These are phyloP conservation scores for Dichomitus squalens DNA, from an alignment of 1,284 basidiomycete species.

Conservation along the genomic window DNA sequence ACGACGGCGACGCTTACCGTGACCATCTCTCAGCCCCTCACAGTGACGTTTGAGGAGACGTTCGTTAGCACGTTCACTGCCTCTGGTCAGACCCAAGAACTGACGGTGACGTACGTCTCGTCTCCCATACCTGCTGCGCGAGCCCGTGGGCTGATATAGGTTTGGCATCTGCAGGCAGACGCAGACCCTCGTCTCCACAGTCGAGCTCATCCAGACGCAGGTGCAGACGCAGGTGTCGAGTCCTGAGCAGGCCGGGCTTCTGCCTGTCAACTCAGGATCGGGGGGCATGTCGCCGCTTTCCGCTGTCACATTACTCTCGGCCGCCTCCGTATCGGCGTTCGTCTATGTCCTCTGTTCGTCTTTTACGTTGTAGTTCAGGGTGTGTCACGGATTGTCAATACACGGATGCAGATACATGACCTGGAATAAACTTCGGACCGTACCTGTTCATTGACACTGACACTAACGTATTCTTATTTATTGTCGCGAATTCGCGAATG, in stretches of 20 bases:
- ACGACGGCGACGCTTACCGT: conserved; percentile 29
- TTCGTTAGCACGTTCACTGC: conserved; percentile 29
- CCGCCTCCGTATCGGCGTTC: conserved; percentile 2
- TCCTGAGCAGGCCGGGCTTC: conserved; percentile 25
- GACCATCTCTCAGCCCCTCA: conserved; percentile 29
- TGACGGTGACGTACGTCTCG: conserved; percentile 31
- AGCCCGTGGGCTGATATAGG: not conserved
- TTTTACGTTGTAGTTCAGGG: conserved; percentile 1
- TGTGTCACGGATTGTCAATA: not conserved
- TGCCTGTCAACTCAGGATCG: conserved; percentile 31
- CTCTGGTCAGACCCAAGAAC: conserved; percentile 23
- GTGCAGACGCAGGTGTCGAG: conserved; percentile 15
- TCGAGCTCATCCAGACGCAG: conserved; percentile 20
- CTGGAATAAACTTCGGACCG: not conserved
- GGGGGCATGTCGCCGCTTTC: not conserved
- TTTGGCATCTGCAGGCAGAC: conserved; percentile 12
- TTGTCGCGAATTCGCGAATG: not conserved
- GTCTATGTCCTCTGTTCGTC: conserved; percentile 1
- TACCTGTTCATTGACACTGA: not conserved
- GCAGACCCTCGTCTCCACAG: conserved; percentile 27
- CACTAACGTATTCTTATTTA: conserved; percentile 10
- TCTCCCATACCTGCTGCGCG: not conserved
- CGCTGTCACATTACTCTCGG: not conserved
- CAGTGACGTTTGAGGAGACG: conserved; percentile 33
- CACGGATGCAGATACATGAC: not conserved